phyloP scores from a whole-genome alignment of 1,139 yeast genomes.

The Lizanozyma gosingica region DNA sequence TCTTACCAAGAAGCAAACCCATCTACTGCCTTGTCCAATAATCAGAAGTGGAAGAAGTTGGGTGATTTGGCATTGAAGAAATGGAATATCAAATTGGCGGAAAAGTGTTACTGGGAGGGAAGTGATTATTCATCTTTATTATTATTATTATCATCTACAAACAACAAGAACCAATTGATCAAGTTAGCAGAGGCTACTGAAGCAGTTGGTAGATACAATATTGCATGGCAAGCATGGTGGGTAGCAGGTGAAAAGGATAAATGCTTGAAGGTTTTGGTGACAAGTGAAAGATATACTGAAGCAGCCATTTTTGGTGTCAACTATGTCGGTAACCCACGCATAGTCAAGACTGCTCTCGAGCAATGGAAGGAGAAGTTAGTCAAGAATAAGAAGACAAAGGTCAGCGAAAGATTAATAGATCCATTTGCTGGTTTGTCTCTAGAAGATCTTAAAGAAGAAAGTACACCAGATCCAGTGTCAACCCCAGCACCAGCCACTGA shows the following conservation, averaged over 20 bases:
- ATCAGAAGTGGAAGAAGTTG: conserved; percentile 74
- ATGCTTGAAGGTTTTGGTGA: conserved; percentile 58
- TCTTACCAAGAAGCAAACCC: conserved; percentile 44
- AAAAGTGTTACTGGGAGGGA: conserved; percentile 71
- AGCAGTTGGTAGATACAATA: conserved; percentile 67
- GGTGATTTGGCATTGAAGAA: conserved; percentile 78
- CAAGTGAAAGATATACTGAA: conserved; percentile 70
- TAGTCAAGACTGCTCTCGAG: conserved; percentile 38
- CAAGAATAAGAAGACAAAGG: conserved; percentile 41
- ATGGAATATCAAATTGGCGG: conserved; percentile 80
- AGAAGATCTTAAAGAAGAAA: conserved; percentile 11
- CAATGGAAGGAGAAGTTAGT: conserved; percentile 60
- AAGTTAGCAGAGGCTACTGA: conserved; percentile 59
- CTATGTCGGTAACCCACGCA: conserved; percentile 46
- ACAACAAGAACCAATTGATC: conserved; percentile 51
- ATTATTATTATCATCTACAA: conserved; percentile 75
- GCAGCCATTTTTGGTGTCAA: conserved; percentile 77
- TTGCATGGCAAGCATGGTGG: conserved; percentile 94
- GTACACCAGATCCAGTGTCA: conserved; percentile 13
- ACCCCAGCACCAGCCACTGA: conserved; percentile 11
- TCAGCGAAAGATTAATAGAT: conserved; percentile 51
- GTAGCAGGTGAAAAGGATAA: conserved; percentile 59
- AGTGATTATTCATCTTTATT: conserved; percentile 76
- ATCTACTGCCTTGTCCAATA: conserved; percentile 24
- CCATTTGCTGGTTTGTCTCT: conserved; percentile 21